phyloP scores from a whole-genome alignment of 495 filamentous ascomycete genomes.

The Cryomyces antarcticus region DNA sequence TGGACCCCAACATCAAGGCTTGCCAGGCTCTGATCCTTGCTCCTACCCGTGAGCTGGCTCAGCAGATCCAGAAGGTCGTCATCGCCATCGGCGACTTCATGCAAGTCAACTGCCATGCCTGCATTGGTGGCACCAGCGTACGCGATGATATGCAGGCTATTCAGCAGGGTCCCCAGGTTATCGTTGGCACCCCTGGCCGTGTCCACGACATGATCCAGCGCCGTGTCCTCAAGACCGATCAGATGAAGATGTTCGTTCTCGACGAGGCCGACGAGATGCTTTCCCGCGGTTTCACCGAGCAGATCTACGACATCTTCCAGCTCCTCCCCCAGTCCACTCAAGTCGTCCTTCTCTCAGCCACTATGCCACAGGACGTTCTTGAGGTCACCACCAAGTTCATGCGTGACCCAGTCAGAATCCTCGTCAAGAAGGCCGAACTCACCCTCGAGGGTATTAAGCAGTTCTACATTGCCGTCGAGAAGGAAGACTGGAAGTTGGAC shows the following conservation, averaged over 20 bases:
- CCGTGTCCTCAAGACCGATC: slow-evolving; percentile 75
- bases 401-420: slow-evolving; percentile 94
- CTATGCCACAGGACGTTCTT: slow-evolving; percentile 95
- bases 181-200: slow-evolving; percentile 91
- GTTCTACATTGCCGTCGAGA: slow-evolving; percentile 99
- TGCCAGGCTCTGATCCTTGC: slow-evolving; percentile 90
- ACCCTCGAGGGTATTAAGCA: slow-evolving; percentile 99
- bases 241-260: slow-evolving; percentile 98
- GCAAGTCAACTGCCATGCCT: slow-evolving; percentile 97
- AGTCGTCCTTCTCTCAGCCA: slow-evolving; percentile 91
- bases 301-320: slow-evolving; percentile 99
- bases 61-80: slow-evolving; percentile 98
- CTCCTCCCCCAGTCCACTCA: slow-evolving; percentile 92
- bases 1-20: slow-evolving; percentile 80
- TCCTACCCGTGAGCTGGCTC: slow-evolving; percentile 91
- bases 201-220: slow-evolving; percentile 98
- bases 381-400: slow-evolving; percentile 99
- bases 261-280: slow-evolving; percentile 99
- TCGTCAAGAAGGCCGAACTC: slow-evolving; percentile 98
- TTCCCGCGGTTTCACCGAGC: slow-evolving; percentile 95
- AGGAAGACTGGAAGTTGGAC: slow-evolving; percentile 99
- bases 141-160: slow-evolving; percentile 96
- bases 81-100: slow-evolving; percentile 98
- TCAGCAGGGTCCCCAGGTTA: slow-evolving; percentile 86
- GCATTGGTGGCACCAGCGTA: slow-evolving; percentile 95